Percentiles rank a stretch among this genome's conserved stretches.
phyloP scores from a whole-genome alignment of 257 asterid species.

The Plectranthus barbatus region DNA sequence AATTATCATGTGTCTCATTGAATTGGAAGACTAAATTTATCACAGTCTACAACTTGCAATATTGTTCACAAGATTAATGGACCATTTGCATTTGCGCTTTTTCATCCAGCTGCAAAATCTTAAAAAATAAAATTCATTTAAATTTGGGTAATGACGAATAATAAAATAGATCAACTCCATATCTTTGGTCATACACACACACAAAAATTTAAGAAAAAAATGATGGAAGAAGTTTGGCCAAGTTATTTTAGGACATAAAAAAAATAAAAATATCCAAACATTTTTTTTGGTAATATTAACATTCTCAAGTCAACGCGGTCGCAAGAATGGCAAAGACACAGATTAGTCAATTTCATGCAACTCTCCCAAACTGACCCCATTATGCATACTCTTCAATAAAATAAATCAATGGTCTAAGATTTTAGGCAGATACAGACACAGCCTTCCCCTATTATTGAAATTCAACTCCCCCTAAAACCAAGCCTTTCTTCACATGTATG shows the following conservation, averaged over 20 bases:
- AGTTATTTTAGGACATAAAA: neutral
- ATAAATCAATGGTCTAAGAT: constrained; percentile 14
- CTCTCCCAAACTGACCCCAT: neutral
- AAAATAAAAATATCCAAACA: too few relatives aligned
- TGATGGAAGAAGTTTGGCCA: neutral
- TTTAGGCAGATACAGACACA: constrained; percentile 23
- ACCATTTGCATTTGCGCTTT: constrained; percentile 1
- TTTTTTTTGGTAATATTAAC: neutral
- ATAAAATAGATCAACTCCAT: too few relatives aligned
- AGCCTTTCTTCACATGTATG: neutral
- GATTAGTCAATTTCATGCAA: constrained; percentile 34
- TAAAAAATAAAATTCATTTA: neutral
- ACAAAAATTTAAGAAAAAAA: too few relatives aligned
- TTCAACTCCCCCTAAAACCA: constrained; percentile 5
- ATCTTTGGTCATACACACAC: too few relatives aligned
- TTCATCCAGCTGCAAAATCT: neutral
- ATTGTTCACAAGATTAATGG: constrained; percentile 4
- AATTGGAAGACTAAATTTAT: neutral
- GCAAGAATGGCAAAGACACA: neutral
- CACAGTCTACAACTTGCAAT: neutral
- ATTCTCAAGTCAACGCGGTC: neutral
- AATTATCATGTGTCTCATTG: neutral
- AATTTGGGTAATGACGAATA: too few relatives aligned
- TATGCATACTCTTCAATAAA: neutral
- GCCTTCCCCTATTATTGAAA: constrained; percentile 1